Base-by-base conservation (phyloP, 2,329 filamentous ascomycete genomes). In the Myriosclerotinia scirpicola region DNA sequence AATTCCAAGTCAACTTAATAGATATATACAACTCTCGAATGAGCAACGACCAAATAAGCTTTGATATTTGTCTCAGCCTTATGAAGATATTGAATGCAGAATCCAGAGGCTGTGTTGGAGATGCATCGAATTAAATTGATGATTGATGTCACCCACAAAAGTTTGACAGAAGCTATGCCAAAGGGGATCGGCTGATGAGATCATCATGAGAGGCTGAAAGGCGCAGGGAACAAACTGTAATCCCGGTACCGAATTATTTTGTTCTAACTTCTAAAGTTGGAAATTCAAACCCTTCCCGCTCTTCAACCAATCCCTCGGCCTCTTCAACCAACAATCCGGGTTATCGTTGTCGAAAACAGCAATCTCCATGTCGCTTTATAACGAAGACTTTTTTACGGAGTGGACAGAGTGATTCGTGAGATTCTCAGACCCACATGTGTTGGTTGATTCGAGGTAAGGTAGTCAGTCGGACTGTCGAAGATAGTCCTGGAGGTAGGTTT, bases 251-350 rank as follows among this genome's bases (percentile, higher is more conserved):
- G 56, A 36, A 44, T 22, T 59, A 8, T 17, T n/a, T n/a, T n/a
- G n/a, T n/a, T n/a, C n/a, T n/a, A n/a, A n/a, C n/a, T 58, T 30
- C 54, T 44, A 42, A 26, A 12, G 15, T 36, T 34, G 42, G 26
- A 20, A 36, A 59, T 9, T 17, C 6, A 15, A 48, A 11, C 5
- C 3, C 5, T 36, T 34, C 2, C 30, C 26, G 26, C 36, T 48
- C 42, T 34, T 36, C 7, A n/a, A 34, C 56, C 56, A 59, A 59
- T 59, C 56, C 26, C 14, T 59, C 30, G 15, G n/a, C 56, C 34
- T 36, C 26, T n/a, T 22, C 42, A 48, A 59, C 42, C 56, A 59
- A 59, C 56, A 36, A 12, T 48, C 22, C 17, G 42, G 17, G 30
- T 17, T 17, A 48, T 22, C 17, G 26, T 46, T 20, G 55, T 34